Evolutionary conservation across 805 yeast genomes (phyloP).

Genomic region (Yarrowia deformans): DNA sequence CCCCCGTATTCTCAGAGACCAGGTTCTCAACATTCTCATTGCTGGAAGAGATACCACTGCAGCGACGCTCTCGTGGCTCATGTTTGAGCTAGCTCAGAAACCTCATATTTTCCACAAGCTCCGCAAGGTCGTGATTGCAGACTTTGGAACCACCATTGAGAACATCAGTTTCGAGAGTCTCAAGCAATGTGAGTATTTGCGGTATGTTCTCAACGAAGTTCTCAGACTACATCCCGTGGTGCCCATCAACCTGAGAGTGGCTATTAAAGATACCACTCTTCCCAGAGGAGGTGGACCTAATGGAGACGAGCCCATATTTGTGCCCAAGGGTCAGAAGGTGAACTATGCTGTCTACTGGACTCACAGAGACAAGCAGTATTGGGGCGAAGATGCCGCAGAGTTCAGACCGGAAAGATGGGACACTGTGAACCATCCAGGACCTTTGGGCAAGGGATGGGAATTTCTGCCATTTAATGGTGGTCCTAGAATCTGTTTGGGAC

Average conservation of each 20-base stretch:
- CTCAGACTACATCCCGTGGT: slow-evolving; percentile 62
- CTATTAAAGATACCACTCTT: slow-evolving; percentile 56
- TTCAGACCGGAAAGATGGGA: slow-evolving; percentile 62
- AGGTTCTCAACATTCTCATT: slow-evolving; percentile 46
- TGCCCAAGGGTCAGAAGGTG: slow-evolving; percentile 56
- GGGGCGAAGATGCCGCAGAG: slow-evolving; percentile 56
- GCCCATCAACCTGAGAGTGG: slow-evolving; percentile 57
- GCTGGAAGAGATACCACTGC: slow-evolving; percentile 64
- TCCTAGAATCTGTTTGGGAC: slow-evolving; percentile 63
- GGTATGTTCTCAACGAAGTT: slow-evolving; percentile 57
- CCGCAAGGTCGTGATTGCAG: slow-evolving; percentile 51
- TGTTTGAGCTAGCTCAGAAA: slow-evolving; percentile 57
- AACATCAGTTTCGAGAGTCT: slow-evolving; percentile 55
- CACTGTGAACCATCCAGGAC: slow-evolving; percentile 46
- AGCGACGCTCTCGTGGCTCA: slow-evolving; percentile 55
- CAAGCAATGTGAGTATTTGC: slow-evolving; percentile 57
- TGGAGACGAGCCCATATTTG: slow-evolving; percentile 52
- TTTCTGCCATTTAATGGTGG: slow-evolving; percentile 47
- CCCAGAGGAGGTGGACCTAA: slow-evolving; percentile 62
- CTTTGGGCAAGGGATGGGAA: slow-evolving; percentile 51
- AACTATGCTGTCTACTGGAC: slow-evolving; percentile 54
- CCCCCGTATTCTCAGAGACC: slow-evolving; percentile 58
- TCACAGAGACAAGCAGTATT: slow-evolving; percentile 54
- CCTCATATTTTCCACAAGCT: slow-evolving; percentile 48
- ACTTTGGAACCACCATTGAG: slow-evolving; percentile 51